These are phyloP conservation scores for Podospora comata DNA, from an alignment of 495 filamentous ascomycete genomes.

Conservation along the genomic window DNA sequence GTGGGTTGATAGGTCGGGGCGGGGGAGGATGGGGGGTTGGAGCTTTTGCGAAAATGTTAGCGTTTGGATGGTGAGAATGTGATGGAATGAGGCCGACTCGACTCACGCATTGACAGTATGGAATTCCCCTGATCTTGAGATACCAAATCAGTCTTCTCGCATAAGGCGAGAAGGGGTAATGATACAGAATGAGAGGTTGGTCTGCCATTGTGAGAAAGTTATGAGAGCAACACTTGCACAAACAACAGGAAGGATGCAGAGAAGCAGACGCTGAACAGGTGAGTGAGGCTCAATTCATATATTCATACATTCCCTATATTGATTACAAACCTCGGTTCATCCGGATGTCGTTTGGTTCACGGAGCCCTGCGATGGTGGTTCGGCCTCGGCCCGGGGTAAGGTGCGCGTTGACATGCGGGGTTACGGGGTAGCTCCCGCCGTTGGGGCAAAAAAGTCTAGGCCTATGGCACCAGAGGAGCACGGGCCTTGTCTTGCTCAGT, in stretches of 20 bases:
- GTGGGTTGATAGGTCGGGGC: slow-evolving; percentile 50
- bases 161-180: slow-evolving; percentile 55
- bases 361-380: not conserved
- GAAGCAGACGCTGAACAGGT: too few species aligned
- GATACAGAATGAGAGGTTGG: slow-evolving; percentile 41
- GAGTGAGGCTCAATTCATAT: not conserved
- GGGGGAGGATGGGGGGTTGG: slow-evolving; percentile 58
- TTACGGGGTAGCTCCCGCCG: not conserved
- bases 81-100: too few species aligned
- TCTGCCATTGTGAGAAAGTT: not conserved
- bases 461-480: too few species aligned
- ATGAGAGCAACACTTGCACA: not conserved
- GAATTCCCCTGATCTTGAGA: slow-evolving; percentile 50
- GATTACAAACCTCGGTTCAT: not conserved
- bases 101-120: slow-evolving; percentile 53
- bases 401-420: not conserved
- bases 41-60: slow-evolving; percentile 30
- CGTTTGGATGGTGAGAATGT: too few species aligned
- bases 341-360: not conserved
- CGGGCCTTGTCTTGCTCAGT: too few species aligned
- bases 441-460: too few species aligned
- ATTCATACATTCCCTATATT: not conserved
- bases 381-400: not conserved
- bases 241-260: not conserved
- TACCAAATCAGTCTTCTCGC: slow-evolving; percentile 56